Percentiles rank a stretch among this genome's conserved stretches.
phyloP scores from a whole-genome alignment of 2,329 filamentous ascomycete species.

The Myriangium duriaei region DNA sequence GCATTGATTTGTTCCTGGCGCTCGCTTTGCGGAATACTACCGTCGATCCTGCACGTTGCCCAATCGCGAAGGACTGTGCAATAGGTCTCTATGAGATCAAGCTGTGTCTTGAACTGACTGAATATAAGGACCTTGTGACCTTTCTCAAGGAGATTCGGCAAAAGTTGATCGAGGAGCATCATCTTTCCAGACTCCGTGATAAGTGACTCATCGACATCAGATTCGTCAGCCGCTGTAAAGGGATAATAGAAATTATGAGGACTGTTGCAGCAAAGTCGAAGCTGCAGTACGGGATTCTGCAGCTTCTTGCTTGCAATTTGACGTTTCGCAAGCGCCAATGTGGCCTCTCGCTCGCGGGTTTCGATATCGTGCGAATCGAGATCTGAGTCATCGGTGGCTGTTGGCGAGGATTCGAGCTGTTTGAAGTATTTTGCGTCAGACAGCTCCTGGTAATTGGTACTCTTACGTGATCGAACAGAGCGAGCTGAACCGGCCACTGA shows the following conservation, averaged over 20 bases:
- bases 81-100: conserved; percentile 85
- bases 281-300: conserved; percentile 84
- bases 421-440: conserved; percentile 78
- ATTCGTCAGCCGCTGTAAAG: conserved; percentile 50
- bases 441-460: conserved; percentile 52
- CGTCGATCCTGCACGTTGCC: conserved; percentile 83
- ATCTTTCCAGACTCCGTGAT: conserved; percentile 89
- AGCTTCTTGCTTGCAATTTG: conserved; percentile 86
- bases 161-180: conserved; percentile 77
- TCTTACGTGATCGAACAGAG: conserved; percentile 40
- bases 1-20: conserved; percentile 37
- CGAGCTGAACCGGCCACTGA: conserved; percentile 32
- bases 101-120: conserved; percentile 88
- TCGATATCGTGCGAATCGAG: conserved; percentile 39
- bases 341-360: conserved; percentile 53
- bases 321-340: conserved; percentile 66
- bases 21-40: conserved; percentile 59
- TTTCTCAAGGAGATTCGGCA: conserved; percentile 59
- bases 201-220: conserved; percentile 61
- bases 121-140: conserved; percentile 92
- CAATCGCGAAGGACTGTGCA: conserved; percentile 64
- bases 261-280: conserved; percentile 81
- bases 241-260: conserved; percentile 97
- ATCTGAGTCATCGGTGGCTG: conserved; percentile 19
- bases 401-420: conserved; percentile 51